phyloP scores from a whole-genome alignment of 1,284 basidiomycete genomes.

The Naganishia liquefaciens region DNA sequence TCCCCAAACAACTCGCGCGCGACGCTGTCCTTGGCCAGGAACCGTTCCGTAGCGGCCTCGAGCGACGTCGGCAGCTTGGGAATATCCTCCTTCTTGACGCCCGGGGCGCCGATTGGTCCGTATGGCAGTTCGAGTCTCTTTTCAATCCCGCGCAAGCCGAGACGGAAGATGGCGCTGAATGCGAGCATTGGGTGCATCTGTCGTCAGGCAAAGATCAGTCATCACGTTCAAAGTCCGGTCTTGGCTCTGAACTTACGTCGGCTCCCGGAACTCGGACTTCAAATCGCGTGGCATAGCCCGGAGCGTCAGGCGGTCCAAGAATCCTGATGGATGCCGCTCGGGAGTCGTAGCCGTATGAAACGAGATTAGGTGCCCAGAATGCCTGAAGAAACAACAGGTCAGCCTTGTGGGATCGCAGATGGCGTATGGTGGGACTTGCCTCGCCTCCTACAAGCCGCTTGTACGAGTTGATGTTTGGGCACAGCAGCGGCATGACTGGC shows the following conservation, averaged over 20 bases:
- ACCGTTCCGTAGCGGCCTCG: slow-evolving; percentile 72
- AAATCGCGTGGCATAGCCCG: slow-evolving; percentile 76
- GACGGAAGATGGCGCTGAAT: slow-evolving; percentile 77
- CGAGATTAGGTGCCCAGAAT: slow-evolving; percentile 91
- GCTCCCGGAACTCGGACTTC: slow-evolving; percentile 94
- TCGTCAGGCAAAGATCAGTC: not conserved
- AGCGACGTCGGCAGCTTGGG: slow-evolving; percentile 74
- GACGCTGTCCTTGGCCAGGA: slow-evolving; percentile 75
- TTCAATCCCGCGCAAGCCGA: slow-evolving; percentile 84
- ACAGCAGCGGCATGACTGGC: slow-evolving; percentile 61
- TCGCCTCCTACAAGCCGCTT: slow-evolving; percentile 94
- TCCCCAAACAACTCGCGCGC: slow-evolving; percentile 85
- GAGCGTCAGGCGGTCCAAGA: slow-evolving; percentile 82
- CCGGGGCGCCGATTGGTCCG: slow-evolving; percentile 63
- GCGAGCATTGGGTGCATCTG: slow-evolving; percentile 80
- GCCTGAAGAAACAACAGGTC: slow-evolving; percentile 47
- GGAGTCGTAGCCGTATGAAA: slow-evolving; percentile 88
- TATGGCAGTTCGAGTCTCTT: slow-evolving; percentile 69
- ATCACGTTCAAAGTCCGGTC: not conserved
- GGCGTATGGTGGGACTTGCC: slow-evolving; percentile 44
- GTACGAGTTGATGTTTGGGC: slow-evolving; percentile 95
- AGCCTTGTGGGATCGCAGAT: not conserved
- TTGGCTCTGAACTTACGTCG: slow-evolving; percentile 63
- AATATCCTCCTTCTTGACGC: slow-evolving; percentile 54
- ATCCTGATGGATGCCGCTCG: slow-evolving; percentile 87